Percentiles rank a stretch among this genome's conserved stretches.
Conservation (phyloP, 1,139 yeast species). For the Magnusiomyces magnusii region DNA sequence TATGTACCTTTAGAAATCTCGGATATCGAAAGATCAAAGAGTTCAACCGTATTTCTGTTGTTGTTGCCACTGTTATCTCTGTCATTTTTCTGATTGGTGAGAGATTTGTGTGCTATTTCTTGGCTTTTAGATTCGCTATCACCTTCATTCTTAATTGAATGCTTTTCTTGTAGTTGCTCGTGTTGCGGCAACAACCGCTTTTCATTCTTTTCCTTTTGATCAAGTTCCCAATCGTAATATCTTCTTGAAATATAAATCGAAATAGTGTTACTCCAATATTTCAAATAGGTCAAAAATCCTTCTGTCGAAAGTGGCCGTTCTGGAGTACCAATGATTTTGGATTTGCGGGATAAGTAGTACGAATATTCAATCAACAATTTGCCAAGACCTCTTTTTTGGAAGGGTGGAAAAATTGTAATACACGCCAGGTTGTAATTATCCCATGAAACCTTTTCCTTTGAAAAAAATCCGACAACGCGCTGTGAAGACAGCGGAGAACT, state of each 20-base stretch:
- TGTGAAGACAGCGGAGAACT: slow-evolving; percentile 59
- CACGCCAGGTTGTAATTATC: slow-evolving; percentile 97
- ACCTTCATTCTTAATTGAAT: neutral
- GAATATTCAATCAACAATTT: slow-evolving; percentile 87
- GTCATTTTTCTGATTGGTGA: neutral
- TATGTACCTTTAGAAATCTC: slow-evolving; percentile 11
- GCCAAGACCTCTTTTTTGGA: slow-evolving; percentile 93
- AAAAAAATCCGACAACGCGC: slow-evolving; percentile 92
- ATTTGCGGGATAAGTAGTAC: slow-evolving; percentile 79
- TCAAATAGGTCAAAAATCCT: slow-evolving; percentile 87
- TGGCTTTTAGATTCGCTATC: neutral
- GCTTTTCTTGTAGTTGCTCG: neutral
- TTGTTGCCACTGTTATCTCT: neutral
- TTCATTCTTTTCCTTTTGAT: neutral
- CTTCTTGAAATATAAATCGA: slow-evolving; percentile 34
- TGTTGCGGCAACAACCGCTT: too few relatives aligned
- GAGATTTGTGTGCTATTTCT: neutral
- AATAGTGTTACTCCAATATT: slow-evolving; percentile 92
- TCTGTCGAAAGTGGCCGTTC: slow-evolving; percentile 95
- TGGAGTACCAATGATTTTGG: slow-evolving; percentile 89
- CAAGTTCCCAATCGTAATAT: neutral
- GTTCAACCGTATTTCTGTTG: neutral
- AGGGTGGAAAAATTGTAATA: slow-evolving; percentile 90
- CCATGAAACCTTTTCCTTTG: slow-evolving; percentile 93
- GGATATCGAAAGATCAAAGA: slow-evolving; percentile 10